A percentile compares a stretch with the other conserved stretches of the same genome.
These are phyloP conservation scores for Blastobotrys peoriensis DNA, from an alignment of 805 yeast species.

Conservation along the genomic window DNA sequence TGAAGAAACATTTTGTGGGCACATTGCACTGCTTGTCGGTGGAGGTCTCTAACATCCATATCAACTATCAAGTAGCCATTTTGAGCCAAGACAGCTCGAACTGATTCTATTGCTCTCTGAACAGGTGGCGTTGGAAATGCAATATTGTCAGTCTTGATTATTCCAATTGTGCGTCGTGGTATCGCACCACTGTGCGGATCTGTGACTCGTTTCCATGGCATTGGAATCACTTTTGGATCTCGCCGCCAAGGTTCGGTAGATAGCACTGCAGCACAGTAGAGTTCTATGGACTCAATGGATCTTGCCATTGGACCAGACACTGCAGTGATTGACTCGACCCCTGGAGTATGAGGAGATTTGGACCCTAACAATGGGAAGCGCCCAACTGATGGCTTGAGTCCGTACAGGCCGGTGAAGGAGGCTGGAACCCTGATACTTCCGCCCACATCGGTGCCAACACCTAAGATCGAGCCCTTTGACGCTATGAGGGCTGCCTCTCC, in stretches of 20 bases:
- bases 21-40: no score
- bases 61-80: no score
- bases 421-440: conserved; percentile 49
- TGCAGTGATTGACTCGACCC: conserved; percentile 60
- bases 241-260: conserved; percentile 38
- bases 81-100: no score
- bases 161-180: conserved; percentile 41
- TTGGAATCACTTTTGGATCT: conserved; percentile 43
- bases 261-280: conserved; percentile 41
- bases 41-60: no score
- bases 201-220: conserved; percentile 36
- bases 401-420: conserved; percentile 41
- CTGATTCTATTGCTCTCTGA: conserved; percentile 45
- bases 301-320: conserved; percentile 65
- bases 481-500: conserved; percentile 48
- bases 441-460: conserved; percentile 50
- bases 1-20: no score
- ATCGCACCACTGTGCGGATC: conserved; percentile 25
- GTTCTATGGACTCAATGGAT: conserved; percentile 56
- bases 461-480: conserved; percentile 44
- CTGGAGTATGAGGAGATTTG: no score
- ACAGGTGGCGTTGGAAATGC: conserved; percentile 54
- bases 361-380: conserved; percentile 26
- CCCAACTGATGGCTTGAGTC: conserved; percentile 41
- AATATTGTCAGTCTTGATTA: conserved; percentile 39